Percentiles rank a stretch among this genome's conserved stretches.
These are phyloP conservation scores for Solanum lycopersicoides DNA, from an alignment of 257 asterid genomes.

Conservation along the genomic window DNA sequence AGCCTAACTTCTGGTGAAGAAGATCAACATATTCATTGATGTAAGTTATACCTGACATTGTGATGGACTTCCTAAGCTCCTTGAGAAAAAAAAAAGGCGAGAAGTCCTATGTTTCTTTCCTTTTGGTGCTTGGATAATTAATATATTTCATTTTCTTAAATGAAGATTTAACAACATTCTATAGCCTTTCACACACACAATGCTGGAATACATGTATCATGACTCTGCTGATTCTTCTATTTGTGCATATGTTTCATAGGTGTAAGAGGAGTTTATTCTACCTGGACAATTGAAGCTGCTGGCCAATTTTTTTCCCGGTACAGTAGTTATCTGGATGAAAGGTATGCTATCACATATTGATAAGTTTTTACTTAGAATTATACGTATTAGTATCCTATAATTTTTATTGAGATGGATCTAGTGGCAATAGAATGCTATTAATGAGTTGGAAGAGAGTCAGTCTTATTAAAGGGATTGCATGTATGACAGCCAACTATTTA, in stretches of 20 bases:
- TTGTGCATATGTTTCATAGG: constrained; percentile 33
- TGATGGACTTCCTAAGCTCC: neutral
- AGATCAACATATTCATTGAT: neutral
- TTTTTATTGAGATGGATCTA: neutral
- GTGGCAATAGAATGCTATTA: neutral
- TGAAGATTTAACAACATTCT: neutral
- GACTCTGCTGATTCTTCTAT: neutral
- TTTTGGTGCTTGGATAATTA: neutral
- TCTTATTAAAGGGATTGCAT: neutral
- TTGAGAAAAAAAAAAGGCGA: neutral
- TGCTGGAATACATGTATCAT: neutral
- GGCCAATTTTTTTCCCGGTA: constrained; percentile 48
- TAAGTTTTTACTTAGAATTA: neutral
- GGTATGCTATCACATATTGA: constrained; percentile 27
- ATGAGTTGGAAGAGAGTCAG: neutral
- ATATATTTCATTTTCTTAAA: neutral
- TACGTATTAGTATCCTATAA: neutral
- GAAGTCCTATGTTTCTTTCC: neutral
- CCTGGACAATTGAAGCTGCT: constrained; percentile 63
- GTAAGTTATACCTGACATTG: neutral
- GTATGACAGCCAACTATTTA: neutral
- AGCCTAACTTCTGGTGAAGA: neutral
- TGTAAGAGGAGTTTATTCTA: constrained; percentile 67
- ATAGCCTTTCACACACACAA: neutral
- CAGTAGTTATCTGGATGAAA: constrained; percentile 48